phyloP scores from a whole-genome alignment of 2,329 filamentous ascomycete species.

The Tolypocladium sp. region DNA sequence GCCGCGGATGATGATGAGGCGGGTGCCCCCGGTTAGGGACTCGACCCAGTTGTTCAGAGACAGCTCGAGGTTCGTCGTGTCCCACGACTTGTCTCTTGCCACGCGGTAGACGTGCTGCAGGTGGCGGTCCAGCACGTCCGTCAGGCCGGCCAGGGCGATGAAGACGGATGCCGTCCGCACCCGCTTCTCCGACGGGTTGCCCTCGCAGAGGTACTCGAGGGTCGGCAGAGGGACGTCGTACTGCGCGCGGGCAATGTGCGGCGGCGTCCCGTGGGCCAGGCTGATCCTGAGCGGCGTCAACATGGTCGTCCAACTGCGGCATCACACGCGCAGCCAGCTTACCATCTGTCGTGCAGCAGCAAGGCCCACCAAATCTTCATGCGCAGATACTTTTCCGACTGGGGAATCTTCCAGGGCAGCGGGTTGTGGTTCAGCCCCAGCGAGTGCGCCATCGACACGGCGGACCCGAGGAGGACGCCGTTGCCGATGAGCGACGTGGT shows the following conservation, averaged over 20 bases:
- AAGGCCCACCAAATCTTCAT: constrained; percentile 49
- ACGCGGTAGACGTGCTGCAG: constrained; percentile 26
- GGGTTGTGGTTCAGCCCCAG: constrained; percentile 46
- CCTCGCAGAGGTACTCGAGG: constrained; percentile 21
- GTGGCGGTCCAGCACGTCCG: constrained; percentile 24
- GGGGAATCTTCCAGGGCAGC: constrained; percentile 40
- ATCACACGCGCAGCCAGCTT: constrained; percentile 5
- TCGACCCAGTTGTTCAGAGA: constrained; percentile 35
- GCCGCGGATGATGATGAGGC: constrained; percentile 32
- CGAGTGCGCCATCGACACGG: constrained; percentile 42
- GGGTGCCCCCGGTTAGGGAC: constrained; percentile 24
- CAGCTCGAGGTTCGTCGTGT: constrained; percentile 24
- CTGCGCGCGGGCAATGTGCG: constrained; percentile 33
- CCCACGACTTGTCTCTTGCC: constrained; percentile 14
- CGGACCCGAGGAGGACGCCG: constrained; percentile 37
- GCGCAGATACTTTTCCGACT: constrained; percentile 38
- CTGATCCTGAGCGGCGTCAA: constrained; percentile 29
- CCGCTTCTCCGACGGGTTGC: constrained; percentile 6
- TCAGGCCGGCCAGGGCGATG: constrained; percentile 33
- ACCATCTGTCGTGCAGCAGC: constrained; percentile 47
- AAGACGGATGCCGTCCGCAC: constrained; percentile 27
- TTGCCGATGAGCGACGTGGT: constrained; percentile 52
- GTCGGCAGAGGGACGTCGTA: constrained; percentile 38
- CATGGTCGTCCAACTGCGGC: neutral
- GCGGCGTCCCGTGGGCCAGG: constrained; percentile 43